phyloP scores from a whole-genome alignment of 2,329 filamentous ascomycete species.

The Claviceps arundinis region DNA sequence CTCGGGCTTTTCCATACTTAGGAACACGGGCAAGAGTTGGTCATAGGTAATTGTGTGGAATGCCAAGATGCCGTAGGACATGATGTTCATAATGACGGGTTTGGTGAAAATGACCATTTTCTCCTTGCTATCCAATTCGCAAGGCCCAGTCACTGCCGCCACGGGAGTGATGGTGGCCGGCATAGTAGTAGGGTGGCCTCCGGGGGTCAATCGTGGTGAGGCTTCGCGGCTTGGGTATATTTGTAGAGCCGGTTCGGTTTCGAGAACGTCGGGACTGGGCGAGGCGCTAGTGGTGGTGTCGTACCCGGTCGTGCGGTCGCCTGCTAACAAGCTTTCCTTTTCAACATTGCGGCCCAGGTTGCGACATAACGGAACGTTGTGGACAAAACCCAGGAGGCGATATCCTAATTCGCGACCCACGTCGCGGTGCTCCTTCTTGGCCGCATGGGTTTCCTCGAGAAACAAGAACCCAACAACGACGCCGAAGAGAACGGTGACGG shows the following conservation, averaged over 20 bases:
- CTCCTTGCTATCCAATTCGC: constrained; percentile 5
- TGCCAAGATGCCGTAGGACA: constrained; percentile 82
- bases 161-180: not conserved
- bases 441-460: constrained; percentile 83
- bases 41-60: constrained; percentile 98
- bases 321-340: constrained; percentile 49
- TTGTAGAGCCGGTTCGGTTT: constrained; percentile 46
- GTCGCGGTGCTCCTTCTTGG: constrained; percentile 66
- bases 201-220: constrained; percentile 33
- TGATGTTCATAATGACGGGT: constrained; percentile 75
- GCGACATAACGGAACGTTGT: constrained; percentile 17
- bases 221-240: constrained; percentile 52
- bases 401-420: constrained; percentile 63
- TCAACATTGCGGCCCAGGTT: constrained; percentile 31
- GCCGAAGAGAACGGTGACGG: constrained; percentile 61
- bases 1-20: constrained; percentile 51
- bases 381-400: constrained; percentile 44
- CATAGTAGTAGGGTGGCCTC: constrained; percentile 11
- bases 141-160: not conserved
- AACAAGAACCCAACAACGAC: constrained; percentile 72
- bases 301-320: constrained; percentile 52
- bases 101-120: constrained; percentile 56
- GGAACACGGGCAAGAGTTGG: constrained; percentile 81
- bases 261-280: constrained; percentile 1
- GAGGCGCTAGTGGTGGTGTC: constrained; percentile 24